A percentile compares a stretch with the other conserved stretches of the same genome.
Conservation (phyloP, 2,329 filamentous ascomycete genomes). For the Monilinia fructigena region DNA sequence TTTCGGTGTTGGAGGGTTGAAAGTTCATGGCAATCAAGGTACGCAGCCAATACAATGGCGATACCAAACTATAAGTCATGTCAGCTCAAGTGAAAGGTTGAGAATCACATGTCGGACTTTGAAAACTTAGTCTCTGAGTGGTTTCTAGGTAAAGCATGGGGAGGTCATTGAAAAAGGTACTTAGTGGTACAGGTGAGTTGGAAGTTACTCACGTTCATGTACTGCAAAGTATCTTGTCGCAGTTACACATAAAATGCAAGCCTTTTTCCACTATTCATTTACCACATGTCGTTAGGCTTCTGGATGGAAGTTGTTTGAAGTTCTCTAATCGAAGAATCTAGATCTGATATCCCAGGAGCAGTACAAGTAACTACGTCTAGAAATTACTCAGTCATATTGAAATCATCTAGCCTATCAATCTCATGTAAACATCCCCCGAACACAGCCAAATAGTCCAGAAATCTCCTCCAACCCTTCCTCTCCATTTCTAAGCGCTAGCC, state of each 20-base stretch:
- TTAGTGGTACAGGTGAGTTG: not conserved
- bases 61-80: not conserved
- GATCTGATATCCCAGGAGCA: not conserved
- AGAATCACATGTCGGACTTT: not conserved
- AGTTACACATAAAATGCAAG: not conserved
- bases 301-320: too few species aligned
- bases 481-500: too few species aligned
- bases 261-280: not conserved
- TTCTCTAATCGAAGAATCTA: too few species aligned
- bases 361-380: not conserved
- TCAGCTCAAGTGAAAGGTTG: not conserved
- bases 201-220: not conserved
- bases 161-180: not conserved
- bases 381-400: not conserved
- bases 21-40: not conserved
- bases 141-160: not conserved
- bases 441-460: too few species aligned
- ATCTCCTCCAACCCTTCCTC: too few species aligned
- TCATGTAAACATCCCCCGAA: not conserved
- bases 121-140: too few species aligned
- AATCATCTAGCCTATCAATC: not conserved
- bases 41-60: not conserved
- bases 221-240: constrained; percentile 5
- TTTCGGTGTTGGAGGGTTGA: not conserved
- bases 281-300: not conserved